A percentile compares a stretch with the other conserved stretches of the same genome.
Conservation (phyloP, 306 rosid species). For the Ceratonia siliqua region DNA sequence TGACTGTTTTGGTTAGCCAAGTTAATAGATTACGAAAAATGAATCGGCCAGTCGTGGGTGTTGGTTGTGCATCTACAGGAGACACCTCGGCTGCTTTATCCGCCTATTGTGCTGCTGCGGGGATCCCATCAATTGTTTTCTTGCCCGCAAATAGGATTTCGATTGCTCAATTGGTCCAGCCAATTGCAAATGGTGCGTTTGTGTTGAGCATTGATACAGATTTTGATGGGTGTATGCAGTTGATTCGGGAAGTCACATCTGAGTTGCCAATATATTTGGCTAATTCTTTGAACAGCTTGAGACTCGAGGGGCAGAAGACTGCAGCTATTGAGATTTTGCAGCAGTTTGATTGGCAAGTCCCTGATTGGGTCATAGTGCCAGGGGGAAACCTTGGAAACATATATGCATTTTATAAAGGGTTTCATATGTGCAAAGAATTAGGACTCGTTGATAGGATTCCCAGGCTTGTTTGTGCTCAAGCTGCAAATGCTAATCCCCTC, state of each 20-base stretch:
- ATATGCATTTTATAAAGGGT: conserved; percentile 65
- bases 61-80: conserved; percentile 64
- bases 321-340: conserved; percentile 64
- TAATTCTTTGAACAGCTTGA: conserved; percentile 52
- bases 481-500: conserved; percentile 63
- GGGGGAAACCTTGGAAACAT: conserved; percentile 65
- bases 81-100: conserved; percentile 62
- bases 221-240: conserved; percentile 62
- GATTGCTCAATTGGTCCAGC: conserved; percentile 57
- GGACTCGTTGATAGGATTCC: conserved; percentile 62
- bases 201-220: conserved; percentile 63
- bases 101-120: conserved; percentile 55
- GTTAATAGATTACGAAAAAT: conserved; percentile 56
- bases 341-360: conserved; percentile 62
- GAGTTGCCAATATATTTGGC: conserved; percentile 57
- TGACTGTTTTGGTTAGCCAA: conserved; percentile 66
- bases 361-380: conserved; percentile 63
- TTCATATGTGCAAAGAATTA: conserved; percentile 57
- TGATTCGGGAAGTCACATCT: conserved; percentile 54
- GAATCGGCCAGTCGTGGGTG: conserved; percentile 54
- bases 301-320: conserved; percentile 61
- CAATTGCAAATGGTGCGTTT: conserved; percentile 59
- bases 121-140: conserved; percentile 55
- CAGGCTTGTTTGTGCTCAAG: conserved; percentile 65
- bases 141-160: conserved; percentile 53